Evolutionary conservation across 352 stramenopile species (phyloP).

Genomic region (Phytophthora nicotianae): DNA sequence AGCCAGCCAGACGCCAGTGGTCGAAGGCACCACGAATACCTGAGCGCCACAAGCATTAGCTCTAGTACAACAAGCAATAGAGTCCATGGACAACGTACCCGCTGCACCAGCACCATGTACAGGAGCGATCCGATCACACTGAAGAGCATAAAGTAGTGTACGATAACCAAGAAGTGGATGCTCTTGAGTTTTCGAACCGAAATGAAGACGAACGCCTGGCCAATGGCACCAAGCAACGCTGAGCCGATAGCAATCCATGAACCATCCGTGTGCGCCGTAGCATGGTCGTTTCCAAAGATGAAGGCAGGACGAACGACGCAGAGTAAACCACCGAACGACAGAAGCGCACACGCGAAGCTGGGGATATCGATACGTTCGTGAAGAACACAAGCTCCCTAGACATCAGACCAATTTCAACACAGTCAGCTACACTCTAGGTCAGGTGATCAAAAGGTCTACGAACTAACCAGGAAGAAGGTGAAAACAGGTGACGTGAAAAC

Average conservation of each 20-base stretch:
- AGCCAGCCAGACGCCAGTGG: conserved; percentile 43
- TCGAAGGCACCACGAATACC: conserved; percentile 54
- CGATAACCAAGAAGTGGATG: conserved; percentile 63
- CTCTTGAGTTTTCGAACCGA: conserved; percentile 65
- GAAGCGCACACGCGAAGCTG: conserved; percentile 47
- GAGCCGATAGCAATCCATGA: conserved; percentile 58
- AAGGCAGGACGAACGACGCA: conserved; percentile 58
- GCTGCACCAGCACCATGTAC: conserved; percentile 63
- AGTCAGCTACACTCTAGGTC: not conserved
- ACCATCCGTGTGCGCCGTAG: conserved; percentile 42
- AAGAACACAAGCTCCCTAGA: conserved; percentile 47
- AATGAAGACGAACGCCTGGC: conserved; percentile 76
- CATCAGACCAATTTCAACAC: not conserved
- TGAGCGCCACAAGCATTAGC: conserved; percentile 20
- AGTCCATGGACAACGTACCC: conserved; percentile 31
- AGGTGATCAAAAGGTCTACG: not conserved
- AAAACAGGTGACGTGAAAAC: conserved; percentile 78
- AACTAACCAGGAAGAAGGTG: conserved; percentile 71
- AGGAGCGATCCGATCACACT: conserved; percentile 49
- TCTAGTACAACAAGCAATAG: not conserved
- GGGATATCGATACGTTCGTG: conserved; percentile 50
- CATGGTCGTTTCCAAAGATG: conserved; percentile 57
- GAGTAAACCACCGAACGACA: conserved; percentile 54
- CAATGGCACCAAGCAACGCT: conserved; percentile 60
- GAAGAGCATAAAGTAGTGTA: conserved; percentile 85